Base-by-base conservation (phyloP, 495 filamentous ascomycete species). In the Podospora didyma region DNA sequence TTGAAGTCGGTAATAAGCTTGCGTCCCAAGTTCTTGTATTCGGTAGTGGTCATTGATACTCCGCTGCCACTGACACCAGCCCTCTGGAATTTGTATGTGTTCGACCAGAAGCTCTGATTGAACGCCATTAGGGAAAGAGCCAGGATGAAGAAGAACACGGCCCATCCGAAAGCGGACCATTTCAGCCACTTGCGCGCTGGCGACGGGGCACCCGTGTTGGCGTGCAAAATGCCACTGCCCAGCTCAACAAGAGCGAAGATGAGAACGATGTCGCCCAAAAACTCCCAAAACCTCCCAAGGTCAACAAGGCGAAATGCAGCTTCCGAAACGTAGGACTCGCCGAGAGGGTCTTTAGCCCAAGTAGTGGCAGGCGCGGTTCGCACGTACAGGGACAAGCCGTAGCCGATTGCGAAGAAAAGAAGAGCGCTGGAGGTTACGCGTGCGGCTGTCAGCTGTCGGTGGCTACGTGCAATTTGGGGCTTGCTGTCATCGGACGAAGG, bases 81-180 rank as follows among this genome's bases (percentile, higher is more conserved):
- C n/a, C 39, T 14, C 5, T 14, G 9, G 39, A 12, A 42, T 16
- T 42, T 42, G 5, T 5, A 2, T 0, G 4, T 10, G 12, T 42
- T 42, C 1, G 39, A 12, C 39, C 39, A 42, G 37, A 51, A 49
- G 22, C 31, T 16, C 22, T 55, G 16, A 14, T 7, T n/a, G 1
- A 49, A 12, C 24, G 39, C 60, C 35, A 61, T 44, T 11, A 2
- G 20, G 26, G 53, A 28, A 16, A 61, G 20, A 35, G 19, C 23
- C 14, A 67, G 31, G n/a, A 46, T 41, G 1, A 67, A 44, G 34
- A 67, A 37, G 17, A 61, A 16, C 1, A 45, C 11, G 10, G 21
- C 37, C 45, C 19, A 56, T 14, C 0, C 53, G 19, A 53, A 16
- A 3, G 53, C 45, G n/a, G 47, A 34, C 37, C 51, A 53, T 46